phyloP scores from a whole-genome alignment of 2,329 filamentous ascomycete species.

The Aphanoascus verrucosus region DNA sequence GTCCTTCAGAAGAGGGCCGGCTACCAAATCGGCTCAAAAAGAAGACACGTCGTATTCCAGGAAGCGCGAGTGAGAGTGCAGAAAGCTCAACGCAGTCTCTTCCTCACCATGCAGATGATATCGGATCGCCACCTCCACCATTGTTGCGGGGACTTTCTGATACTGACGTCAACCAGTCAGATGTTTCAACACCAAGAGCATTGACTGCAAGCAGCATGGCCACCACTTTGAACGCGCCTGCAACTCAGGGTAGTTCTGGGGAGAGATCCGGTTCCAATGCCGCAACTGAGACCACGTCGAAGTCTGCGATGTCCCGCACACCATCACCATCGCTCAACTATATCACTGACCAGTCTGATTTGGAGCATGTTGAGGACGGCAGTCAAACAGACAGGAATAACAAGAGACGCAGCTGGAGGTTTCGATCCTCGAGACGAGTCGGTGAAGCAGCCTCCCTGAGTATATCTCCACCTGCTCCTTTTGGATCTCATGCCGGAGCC shows the following conservation, averaged over 20 bases:
- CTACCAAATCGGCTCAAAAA: slow-evolving; percentile 88
- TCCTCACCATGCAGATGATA: slow-evolving; percentile 35
- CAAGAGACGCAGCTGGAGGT: slow-evolving; percentile 62
- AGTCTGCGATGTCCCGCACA: slow-evolving; percentile 60
- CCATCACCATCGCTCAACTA: slow-evolving; percentile 61
- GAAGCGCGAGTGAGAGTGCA: slow-evolving; percentile 70
- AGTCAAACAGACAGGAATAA: slow-evolving; percentile 51
- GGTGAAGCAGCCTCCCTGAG: slow-evolving; percentile 40
- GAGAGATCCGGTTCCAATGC: slow-evolving; percentile 12
- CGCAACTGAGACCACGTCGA: slow-evolving; percentile 37
- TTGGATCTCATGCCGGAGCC: slow-evolving; percentile 54
- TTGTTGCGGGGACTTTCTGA: slow-evolving; percentile 21
- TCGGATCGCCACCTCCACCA: slow-evolving; percentile 19
- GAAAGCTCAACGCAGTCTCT: slow-evolving; percentile 81
- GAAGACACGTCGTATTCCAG: slow-evolving; percentile 56
- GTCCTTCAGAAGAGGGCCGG: slow-evolving; percentile 51
- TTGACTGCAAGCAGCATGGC: not conserved
- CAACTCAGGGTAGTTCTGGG: slow-evolving; percentile 2
- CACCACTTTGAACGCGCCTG: not conserved
- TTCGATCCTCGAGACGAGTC: slow-evolving; percentile 46
- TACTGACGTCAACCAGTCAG: slow-evolving; percentile 21
- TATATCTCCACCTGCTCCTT: slow-evolving; percentile 37
- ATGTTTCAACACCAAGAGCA: slow-evolving; percentile 26
- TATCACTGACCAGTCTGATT: slow-evolving; percentile 69
- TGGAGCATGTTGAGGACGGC: slow-evolving; percentile 52